A percentile compares a stretch with the other conserved stretches of the same genome.
These are phyloP conservation scores for Prunus mira DNA, from an alignment of 306 rosid species.

Conservation along the genomic window DNA sequence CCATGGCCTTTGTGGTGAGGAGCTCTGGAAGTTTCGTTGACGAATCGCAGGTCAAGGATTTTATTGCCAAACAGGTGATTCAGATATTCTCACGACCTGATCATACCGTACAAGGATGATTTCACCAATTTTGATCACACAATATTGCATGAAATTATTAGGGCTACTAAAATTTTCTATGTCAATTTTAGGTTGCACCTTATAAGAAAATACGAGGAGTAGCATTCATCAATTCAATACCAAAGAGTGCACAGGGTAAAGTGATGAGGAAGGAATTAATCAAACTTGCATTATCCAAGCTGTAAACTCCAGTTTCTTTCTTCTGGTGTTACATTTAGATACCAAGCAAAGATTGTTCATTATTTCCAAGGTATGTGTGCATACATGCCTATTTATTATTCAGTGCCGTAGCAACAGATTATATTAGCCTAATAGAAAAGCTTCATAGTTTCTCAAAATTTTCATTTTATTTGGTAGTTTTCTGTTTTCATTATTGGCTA, in stretches of 20 bases:
- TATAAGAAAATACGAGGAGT: constrained; percentile 55
- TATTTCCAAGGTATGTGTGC: background rate
- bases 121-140: background rate
- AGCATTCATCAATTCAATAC: constrained; percentile 39
- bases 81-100: background rate
- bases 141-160: background rate
- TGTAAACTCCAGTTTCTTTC: background rate
- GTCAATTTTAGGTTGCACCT: constrained; percentile 48
- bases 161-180: background rate
- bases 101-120: background rate
- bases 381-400: background rate
- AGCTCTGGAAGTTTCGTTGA: constrained; percentile 28
- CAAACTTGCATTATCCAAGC: constrained; percentile 30
- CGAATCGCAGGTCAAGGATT: constrained; percentile 43
- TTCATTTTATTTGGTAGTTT: background rate
- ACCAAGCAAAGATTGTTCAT: background rate
- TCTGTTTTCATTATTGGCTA: background rate
- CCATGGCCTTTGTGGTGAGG: constrained; percentile 61
- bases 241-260: constrained; percentile 57
- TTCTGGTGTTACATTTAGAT: background rate
- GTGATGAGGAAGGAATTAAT: constrained; percentile 49
- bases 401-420: background rate
- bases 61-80: constrained; percentile 53
- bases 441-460: background rate
- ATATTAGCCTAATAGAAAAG: no score